Evolutionary conservation across 495 filamentous ascomycete species (phyloP).

Genomic region (Evernia prunastri): DNA sequence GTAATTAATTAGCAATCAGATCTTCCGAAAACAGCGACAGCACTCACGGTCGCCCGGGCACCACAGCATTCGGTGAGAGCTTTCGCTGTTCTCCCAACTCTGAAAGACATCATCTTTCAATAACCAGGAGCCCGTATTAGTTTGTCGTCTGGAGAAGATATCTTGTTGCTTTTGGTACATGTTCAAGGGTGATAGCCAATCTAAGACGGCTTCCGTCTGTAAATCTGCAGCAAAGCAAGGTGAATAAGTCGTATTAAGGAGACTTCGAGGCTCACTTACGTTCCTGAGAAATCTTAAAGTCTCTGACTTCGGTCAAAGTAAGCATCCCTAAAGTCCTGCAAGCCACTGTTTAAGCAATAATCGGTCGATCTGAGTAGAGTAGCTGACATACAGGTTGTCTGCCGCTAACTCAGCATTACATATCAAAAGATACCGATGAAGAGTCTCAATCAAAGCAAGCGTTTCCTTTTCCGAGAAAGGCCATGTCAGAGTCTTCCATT

Average conservation of each 20-base stretch:
- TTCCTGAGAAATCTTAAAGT: neutral
- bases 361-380: neutral
- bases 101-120: neutral
- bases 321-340: constrained; percentile 7
- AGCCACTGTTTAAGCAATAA: neutral
- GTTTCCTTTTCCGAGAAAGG: constrained; percentile 12
- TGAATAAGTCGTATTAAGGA: neutral
- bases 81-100: neutral
- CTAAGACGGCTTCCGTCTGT: neutral
- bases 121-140: constrained; percentile 1
- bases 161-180: constrained; percentile 14
- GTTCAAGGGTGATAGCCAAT: constrained; percentile 12
- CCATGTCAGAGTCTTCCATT: constrained; percentile 9
- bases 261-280: neutral
- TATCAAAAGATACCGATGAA: constrained; percentile 6
- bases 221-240: neutral
- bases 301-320: constrained; percentile 4
- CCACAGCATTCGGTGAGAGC: constrained; percentile 9
- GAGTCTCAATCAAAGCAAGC: neutral
- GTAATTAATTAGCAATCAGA: neutral
- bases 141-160: constrained; percentile 1
- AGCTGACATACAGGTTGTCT: neutral
- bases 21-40: neutral
- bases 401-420: constrained; percentile 4
- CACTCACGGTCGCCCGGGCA: constrained; percentile 9